Conservation (phyloP, 2,329 filamentous ascomycete species). For the Venturia oleaginea region DNA sequence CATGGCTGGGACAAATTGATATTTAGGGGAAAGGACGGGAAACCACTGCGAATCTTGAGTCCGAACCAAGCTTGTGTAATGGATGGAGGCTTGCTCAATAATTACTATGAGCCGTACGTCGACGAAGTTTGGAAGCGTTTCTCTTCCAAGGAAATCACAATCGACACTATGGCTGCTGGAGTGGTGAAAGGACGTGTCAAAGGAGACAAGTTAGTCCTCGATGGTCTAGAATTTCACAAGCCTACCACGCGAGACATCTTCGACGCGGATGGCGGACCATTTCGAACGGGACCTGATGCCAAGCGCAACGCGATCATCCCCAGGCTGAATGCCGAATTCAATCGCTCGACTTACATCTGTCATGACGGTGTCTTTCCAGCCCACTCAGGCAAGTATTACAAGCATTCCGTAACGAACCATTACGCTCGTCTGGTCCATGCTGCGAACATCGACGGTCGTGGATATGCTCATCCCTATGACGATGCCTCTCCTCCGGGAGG, state of each 20-base stretch:
- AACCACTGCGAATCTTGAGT: slow-evolving; percentile 33
- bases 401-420: slow-evolving; percentile 38
- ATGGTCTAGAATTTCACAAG: slow-evolving; percentile 41
- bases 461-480: slow-evolving; percentile 59
- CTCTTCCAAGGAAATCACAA: slow-evolving; percentile 47
- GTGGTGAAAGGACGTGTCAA: slow-evolving; percentile 44
- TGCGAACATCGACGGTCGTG: slow-evolving; percentile 49
- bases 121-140: slow-evolving; percentile 44
- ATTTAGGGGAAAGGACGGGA: slow-evolving; percentile 27
- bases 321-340: slow-evolving; percentile 66
- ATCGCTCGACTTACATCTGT: slow-evolving; percentile 58
- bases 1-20: slow-evolving; percentile 54
- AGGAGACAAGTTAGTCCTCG: slow-evolving; percentile 39
- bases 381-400: slow-evolving; percentile 25
- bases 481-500: slow-evolving; percentile 54
- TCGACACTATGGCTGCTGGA: slow-evolving; percentile 19
- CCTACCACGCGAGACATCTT: slow-evolving; percentile 57
- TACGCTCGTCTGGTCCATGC: slow-evolving; percentile 54
- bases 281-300: slow-evolving; percentile 36
- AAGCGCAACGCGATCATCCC: slow-evolving; percentile 56
- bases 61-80: slow-evolving; percentile 39
- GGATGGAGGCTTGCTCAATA: slow-evolving; percentile 38
- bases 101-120: slow-evolving; percentile 45
- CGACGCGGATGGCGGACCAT: slow-evolving; percentile 55
- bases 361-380: slow-evolving; percentile 29